Evolutionary conservation across 495 filamentous ascomycete genomes (phyloP).

Genomic region (Rhypophila decipiens): DNA sequence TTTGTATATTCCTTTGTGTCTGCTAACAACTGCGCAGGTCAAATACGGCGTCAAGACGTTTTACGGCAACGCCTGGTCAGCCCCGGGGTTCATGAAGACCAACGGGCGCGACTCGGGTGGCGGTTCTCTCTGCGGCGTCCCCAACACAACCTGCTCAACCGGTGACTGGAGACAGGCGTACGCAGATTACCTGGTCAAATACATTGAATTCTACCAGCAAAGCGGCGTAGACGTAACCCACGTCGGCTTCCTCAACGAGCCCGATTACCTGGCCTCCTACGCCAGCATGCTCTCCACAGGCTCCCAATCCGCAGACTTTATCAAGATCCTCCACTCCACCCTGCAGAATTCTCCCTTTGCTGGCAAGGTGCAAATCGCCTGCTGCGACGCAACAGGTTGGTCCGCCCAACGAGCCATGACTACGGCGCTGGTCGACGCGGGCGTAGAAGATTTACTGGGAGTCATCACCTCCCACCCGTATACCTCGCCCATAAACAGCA

Average conservation of each 20-base stretch:
- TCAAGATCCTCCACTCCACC: conserved; percentile 37
- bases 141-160: conserved; percentile 34
- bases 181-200: conserved; percentile 48
- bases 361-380: conserved; percentile 33
- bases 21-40: conserved; percentile 4
- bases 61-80: conserved; percentile 51
- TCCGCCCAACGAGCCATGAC: conserved; percentile 32
- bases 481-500: conserved; percentile 27
- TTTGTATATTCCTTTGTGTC: too few relatives aligned
- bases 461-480: conserved; percentile 47
- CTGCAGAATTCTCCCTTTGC: conserved; percentile 28
- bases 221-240: conserved; percentile 42
- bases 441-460: conserved; percentile 33
- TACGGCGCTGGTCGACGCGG: conserved; percentile 32
- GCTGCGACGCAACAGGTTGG: conserved; percentile 50
- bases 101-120: conserved; percentile 34
- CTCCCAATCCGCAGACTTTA: conserved; percentile 43
- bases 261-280: conserved; percentile 34
- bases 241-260: conserved; percentile 54
- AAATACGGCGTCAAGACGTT: conserved; percentile 38
- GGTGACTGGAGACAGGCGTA: conserved; percentile 53
- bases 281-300: conserved; percentile 41
- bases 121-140: conserved; percentile 45
- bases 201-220: conserved; percentile 40
- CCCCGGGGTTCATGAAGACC: conserved; percentile 54